Conservation (phyloP, 1,284 basidiomycete genomes). For the Golubevia sp. region DNA sequence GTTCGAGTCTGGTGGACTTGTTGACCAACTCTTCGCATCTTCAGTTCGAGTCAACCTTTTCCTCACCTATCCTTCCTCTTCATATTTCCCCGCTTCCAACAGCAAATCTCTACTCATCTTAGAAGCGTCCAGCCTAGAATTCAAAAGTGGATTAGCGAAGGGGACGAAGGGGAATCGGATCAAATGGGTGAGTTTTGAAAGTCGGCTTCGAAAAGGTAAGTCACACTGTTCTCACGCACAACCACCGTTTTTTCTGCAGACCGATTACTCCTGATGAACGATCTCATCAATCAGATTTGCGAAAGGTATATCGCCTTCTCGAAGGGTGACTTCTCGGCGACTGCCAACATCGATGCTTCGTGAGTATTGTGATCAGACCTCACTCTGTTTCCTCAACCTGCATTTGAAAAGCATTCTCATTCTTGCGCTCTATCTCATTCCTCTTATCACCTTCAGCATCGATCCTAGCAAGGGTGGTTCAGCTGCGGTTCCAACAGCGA, state of each 20-base stretch:
- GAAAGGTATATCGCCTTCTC: conserved; percentile 89
- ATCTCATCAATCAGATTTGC: conserved; percentile 91
- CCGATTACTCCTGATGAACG: conserved; percentile 91
- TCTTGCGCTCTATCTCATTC: not conserved
- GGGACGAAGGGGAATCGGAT: conserved; percentile 77
- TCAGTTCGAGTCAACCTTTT: not conserved
- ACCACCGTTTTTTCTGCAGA: conserved; percentile 65
- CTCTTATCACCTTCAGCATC: conserved; percentile 15
- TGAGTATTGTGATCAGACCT: conserved; percentile 17
- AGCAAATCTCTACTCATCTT: conserved; percentile 89
- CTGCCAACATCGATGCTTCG: conserved; percentile 67
- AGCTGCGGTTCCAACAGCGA: conserved; percentile 50
- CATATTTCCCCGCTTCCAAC: not conserved
- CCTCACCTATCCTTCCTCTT: not conserved
- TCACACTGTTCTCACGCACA: not conserved
- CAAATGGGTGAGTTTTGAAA: conserved; percentile 78
- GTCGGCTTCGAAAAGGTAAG: no score
- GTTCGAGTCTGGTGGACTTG: conserved; percentile 4
- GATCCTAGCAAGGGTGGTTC: conserved; percentile 44
- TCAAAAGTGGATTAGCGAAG: conserved; percentile 98
- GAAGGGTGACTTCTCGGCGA: conserved; percentile 77
- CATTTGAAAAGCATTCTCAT: not conserved
- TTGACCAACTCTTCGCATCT: not conserved
- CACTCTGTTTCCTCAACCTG: not conserved
- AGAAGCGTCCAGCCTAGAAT: conserved; percentile 85